Base-by-base conservation (phyloP, 129 eudicot genomes). In the Smallanthus sonchifolius region DNA sequence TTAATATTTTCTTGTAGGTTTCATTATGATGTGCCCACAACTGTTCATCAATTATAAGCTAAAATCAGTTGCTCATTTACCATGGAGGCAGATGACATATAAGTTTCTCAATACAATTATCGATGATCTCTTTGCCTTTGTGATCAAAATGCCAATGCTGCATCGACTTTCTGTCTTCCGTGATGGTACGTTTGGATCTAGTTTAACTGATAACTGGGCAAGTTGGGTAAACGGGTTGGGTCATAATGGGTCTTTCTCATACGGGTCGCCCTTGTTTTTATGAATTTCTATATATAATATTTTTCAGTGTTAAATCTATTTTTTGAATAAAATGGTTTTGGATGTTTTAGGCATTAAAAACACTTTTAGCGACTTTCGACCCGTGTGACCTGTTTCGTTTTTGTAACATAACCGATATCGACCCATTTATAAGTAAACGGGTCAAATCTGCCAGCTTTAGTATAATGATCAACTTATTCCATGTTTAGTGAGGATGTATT, bases 21-120 rank as follows among this genome's bases (percentile, higher is more conserved):
- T 94, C 68, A 86, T 90, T 36, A 90, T 94, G 98, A 94, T 94
- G 98, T 94, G 98, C 80, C 98, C 98, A 38, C 98, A 94, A 75
- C 82, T 94, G 78, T 94, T 94, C 67, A 94, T 94, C 73, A 94
- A 94, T 74, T 94, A 94, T 67, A 94, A 94, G 88, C 83, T 94
- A 55, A 49, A 94, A 84, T 94, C 98, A 2, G 98, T 94, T 77
- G 98, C 98, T 48, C 98, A 94, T 81, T 38, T 94, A 47, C 98
- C 98, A 79, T 94, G 98, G 98, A 86, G 98, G 86, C 98, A 94
- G 80, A 94, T 94, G 98, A 94, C 98, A 4, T 94, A 94, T 89
- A 90, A 94, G 81, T 94, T 94, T 70, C 77, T 94, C 11, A 94
- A 94, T 76, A 94, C 98, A 0, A 94, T 94, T 7, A 94, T 94